A percentile compares a stretch with the other conserved stretches of the same genome.
Conservation (phyloP, 768 basidiomycete genomes). For the Boletus eberwhitei region DNA sequence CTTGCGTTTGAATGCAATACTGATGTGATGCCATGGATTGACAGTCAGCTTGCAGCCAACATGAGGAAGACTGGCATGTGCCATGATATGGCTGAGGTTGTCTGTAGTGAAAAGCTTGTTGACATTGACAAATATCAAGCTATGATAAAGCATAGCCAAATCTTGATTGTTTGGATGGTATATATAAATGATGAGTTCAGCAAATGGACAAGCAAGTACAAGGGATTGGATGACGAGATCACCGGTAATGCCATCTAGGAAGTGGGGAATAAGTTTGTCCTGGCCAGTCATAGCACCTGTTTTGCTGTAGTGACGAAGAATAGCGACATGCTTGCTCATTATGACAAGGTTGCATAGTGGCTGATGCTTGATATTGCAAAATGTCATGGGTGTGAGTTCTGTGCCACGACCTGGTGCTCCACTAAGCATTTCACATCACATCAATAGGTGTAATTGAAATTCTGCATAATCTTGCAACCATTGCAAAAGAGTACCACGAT, state of each 20-base stretch:
- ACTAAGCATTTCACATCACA: neutral
- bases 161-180: neutral
- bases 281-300: neutral
- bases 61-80: accelerated
- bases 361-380: neutral
- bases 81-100: neutral
- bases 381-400: neutral
- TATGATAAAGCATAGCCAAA: neutral
- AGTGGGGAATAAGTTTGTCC: neutral
- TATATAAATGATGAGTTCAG: neutral
- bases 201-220: neutral
- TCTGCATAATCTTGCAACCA: neutral
- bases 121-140: neutral
- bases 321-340: neutral
- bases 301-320: neutral
- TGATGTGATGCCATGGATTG: neutral
- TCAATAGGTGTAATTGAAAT: neutral
- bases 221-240: neutral
- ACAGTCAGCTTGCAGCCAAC: neutral
- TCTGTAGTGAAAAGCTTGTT: neutral
- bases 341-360: neutral
- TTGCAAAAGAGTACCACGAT: neutral
- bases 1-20: neutral
- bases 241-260: neutral
- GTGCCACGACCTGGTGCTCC: neutral